These are phyloP conservation scores for Crithidia acanthocephali DNA, from an alignment of 208 protist species.

Conservation along the genomic window DNA sequence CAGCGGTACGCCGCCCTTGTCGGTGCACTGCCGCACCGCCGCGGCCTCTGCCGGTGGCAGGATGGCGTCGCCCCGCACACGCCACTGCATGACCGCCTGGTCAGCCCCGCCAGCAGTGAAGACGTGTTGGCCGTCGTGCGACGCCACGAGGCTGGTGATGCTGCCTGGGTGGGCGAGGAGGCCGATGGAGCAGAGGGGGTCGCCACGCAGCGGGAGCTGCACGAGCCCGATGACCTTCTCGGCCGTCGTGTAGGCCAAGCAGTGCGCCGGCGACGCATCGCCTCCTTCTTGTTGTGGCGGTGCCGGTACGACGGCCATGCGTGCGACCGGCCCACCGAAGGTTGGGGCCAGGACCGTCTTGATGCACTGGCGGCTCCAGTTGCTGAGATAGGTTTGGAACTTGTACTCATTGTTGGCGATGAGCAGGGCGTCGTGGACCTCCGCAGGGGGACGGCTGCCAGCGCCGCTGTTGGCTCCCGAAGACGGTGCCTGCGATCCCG, in stretches of 20 bases:
- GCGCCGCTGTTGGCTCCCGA: neutral
- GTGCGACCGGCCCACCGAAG: conserved; percentile 91
- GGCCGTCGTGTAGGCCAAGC: conserved; percentile 86
- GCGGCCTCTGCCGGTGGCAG: conserved; percentile 27
- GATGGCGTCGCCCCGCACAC: conserved; percentile 64
- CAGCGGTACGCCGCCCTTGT: conserved; percentile 64
- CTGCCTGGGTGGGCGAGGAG: conserved; percentile 93
- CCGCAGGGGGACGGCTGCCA: neutral
- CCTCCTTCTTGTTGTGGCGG: neutral
- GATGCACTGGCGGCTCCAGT: conserved; percentile 88
- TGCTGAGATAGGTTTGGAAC: conserved; percentile 79
- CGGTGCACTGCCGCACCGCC: conserved; percentile 20
- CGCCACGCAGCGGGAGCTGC: conserved; percentile 91
- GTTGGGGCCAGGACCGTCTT: conserved; percentile 91
- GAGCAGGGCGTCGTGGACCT: conserved; percentile 72
- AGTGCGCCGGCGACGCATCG: conserved; percentile 29
- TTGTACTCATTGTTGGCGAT: conserved; percentile 94
- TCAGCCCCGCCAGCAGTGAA: conserved; percentile 94
- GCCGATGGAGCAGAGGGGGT: conserved; percentile 91
- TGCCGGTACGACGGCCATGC: conserved; percentile 55
- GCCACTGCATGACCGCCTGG: conserved; percentile 92
- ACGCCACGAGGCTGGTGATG: conserved; percentile 74
- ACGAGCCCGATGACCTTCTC: conserved; percentile 94
- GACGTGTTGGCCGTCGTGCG: conserved; percentile 83
- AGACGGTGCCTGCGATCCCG: neutral